Evolutionary conservation across 2,329 filamentous ascomycete species (phyloP), one percentile per base, ranked within the genome.

Genomic region (Arthroderma sp.): DNA sequence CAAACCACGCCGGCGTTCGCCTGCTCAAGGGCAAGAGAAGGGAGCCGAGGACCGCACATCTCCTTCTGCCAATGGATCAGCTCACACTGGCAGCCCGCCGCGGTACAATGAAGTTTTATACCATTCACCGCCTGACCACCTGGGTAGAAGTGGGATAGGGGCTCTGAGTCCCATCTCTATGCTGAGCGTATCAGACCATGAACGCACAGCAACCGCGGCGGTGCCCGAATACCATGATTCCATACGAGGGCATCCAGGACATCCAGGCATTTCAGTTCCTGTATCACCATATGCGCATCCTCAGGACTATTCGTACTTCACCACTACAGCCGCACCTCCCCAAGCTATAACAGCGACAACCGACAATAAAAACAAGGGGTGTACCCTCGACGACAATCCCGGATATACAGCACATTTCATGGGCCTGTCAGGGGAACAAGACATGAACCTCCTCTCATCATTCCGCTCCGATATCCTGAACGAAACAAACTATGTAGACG

Each of bases 391-490:
- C 21, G n/a, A 33, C 7, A 39, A 28, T 15, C 8, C 33, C 4
- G 35, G 35, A 11, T 17, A 38, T 8, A 25, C 52, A 23, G 52
- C 52, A 8, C 35, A 54, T 54, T 23, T 39, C 8, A 37, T 39
- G 31, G 52, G 35, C 37, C 11, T 53, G 1, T 33, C 28, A 53
- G 49, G 49, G 19, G 49, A 53, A 23, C 49, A 53, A 41, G 76
- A 78, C 56, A 70, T 74, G 1, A 70, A 76, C 60, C 68, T 78
- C 7, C 67, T 78, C 3, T 72, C 74, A 38, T 75, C 74, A 9
- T 77, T 78, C 56, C 68, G 75, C 17, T 77, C 76, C 37, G 70
- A 74, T 17, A 71, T 78, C 28, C 65, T 77, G 47, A 76, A 75
- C 44, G 72, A 73, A n/a, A 69, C 71, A 17, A 72, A 73, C 55